phyloP scores from a whole-genome alignment of 139 green algal genomes.

The Trebouxia sp. region DNA sequence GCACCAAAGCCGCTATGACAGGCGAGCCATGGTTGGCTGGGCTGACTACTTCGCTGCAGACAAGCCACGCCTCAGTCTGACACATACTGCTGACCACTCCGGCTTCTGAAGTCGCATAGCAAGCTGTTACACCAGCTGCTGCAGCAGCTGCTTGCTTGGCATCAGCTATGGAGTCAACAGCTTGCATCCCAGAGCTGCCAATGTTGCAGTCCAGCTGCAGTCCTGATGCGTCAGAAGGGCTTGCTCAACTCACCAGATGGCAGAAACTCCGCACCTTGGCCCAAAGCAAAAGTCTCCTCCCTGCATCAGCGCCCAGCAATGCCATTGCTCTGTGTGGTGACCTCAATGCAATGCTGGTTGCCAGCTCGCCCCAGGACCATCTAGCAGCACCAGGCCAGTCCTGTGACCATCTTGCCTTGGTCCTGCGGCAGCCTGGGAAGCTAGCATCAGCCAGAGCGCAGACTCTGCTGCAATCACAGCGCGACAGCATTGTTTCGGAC shows the following conservation, averaged over 20 bases:
- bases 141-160: too few relatives aligned
- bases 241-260: background rate
- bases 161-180: too few relatives aligned
- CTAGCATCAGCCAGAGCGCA: background rate
- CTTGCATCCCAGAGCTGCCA: background rate
- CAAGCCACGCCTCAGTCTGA: too few relatives aligned
- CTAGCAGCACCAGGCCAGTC: background rate
- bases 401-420: too few relatives aligned
- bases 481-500: background rate
- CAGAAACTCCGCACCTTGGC: background rate
- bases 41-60: too few relatives aligned
- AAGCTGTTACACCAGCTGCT: too few relatives aligned
- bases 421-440: background rate
- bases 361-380: background rate
- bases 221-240: background rate
- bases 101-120: too few relatives aligned
- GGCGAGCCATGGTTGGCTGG: too few relatives aligned
- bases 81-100: too few relatives aligned
- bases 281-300: background rate
- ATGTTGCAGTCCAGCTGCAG: constrained; percentile 3
- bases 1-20: too few relatives aligned
- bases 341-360: background rate
- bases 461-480: background rate
- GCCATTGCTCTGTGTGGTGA: background rate
- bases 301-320: background rate